phyloP scores from a whole-genome alignment of 352 stramenopile species.

The Pythium dissotocum region DNA sequence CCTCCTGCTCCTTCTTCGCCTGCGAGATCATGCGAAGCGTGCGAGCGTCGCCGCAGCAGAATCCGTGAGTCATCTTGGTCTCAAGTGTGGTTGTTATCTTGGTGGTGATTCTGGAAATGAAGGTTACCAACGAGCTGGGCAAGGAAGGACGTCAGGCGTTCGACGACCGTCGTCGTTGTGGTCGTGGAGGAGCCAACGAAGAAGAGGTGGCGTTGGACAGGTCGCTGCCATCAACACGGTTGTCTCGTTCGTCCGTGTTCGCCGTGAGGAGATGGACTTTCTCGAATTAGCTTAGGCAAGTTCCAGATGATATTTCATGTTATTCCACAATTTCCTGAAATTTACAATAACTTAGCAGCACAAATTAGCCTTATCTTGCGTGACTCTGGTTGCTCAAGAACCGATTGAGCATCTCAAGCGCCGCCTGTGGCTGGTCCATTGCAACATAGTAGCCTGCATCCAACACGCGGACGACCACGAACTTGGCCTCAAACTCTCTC shows the following conservation, averaged over 20 bases:
- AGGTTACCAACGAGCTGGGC: not conserved
- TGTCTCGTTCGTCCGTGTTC: slow-evolving; percentile 1
- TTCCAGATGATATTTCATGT: not conserved
- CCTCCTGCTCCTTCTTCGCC: slow-evolving; percentile 4
- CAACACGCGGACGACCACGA: slow-evolving; percentile 40
- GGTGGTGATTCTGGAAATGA: not conserved
- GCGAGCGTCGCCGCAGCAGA: slow-evolving; percentile 11
- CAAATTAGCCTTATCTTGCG: no score
- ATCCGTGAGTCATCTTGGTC: not conserved
- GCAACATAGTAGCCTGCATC: slow-evolving; percentile 53
- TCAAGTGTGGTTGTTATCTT: not conserved
- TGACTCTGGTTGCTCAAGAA: slow-evolving; percentile 32
- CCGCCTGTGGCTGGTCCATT: slow-evolving; percentile 37
- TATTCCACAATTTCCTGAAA: not conserved
- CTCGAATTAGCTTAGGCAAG: not conserved
- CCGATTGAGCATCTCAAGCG: slow-evolving; percentile 42
- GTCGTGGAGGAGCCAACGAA: not conserved
- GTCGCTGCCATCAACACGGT: not conserved
- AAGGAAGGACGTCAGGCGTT: not conserved
- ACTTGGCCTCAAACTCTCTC: slow-evolving; percentile 24
- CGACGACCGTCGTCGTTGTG: not conserved
- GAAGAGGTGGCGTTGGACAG: not conserved
- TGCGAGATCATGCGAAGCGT: slow-evolving; percentile 6
- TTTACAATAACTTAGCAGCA: not conserved
- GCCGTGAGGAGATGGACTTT: not conserved